phyloP scores from a whole-genome alignment of 2,329 filamentous ascomycete species.

The Phialocephala sp. region DNA sequence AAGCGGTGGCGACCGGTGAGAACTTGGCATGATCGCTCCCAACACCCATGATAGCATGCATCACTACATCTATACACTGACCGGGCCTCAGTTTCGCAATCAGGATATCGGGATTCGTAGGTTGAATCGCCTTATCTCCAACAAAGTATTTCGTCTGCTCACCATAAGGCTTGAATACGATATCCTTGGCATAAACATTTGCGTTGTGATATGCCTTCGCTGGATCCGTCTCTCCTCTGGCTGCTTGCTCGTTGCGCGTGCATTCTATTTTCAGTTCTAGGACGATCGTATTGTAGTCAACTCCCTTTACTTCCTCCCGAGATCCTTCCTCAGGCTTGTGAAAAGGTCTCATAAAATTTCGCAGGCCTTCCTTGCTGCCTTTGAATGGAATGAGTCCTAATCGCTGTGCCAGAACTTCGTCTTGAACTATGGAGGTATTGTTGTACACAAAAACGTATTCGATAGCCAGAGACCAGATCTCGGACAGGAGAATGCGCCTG shows the following conservation, averaged over 20 bases:
- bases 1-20: conserved; percentile 92
- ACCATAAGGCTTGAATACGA: conserved; percentile 78
- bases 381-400: conserved; percentile 90
- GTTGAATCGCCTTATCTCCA: conserved; percentile 70
- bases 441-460: conserved; percentile 93
- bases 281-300: conserved; percentile 87
- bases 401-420: conserved; percentile 91
- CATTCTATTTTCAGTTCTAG: conserved; percentile 80
- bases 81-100: conserved; percentile 92
- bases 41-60: conserved; percentile 95
- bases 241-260: conserved; percentile 76
- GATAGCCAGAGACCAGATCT: conserved; percentile 92
- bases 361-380: conserved; percentile 76
- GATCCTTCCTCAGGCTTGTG: conserved; percentile 72
- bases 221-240: conserved; percentile 77
- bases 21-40: conserved; percentile 97
- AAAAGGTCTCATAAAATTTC: conserved; percentile 81
- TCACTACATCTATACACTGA: conserved; percentile 82
- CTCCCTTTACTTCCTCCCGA: conserved; percentile 58
- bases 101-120: conserved; percentile 90
- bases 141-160: conserved; percentile 73
- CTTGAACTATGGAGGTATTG: conserved; percentile 97
- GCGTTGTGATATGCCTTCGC: conserved; percentile 85
- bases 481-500: conserved; percentile 91
- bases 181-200: conserved; percentile 79